Percentiles rank a stretch among this genome's conserved stretches.
phyloP scores from a whole-genome alignment of 805 yeast species.

The Huiozyma naganishii region DNA sequence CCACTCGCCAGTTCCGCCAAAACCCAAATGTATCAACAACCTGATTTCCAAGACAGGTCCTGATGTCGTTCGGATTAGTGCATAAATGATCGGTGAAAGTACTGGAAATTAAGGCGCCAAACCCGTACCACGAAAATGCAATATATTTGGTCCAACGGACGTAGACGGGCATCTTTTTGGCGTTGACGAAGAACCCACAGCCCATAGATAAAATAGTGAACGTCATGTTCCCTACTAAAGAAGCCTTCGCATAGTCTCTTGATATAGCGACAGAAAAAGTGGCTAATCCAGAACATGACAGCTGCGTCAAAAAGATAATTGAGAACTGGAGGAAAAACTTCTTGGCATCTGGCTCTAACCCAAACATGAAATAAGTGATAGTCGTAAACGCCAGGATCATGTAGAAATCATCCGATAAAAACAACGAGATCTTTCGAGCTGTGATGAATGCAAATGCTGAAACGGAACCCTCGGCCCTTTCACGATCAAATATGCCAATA shows the following conservation, averaged over 20 bases:
- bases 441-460: constrained; percentile 56
- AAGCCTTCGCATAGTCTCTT: constrained; percentile 50
- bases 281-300: constrained; percentile 28
- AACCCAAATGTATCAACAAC: constrained; percentile 51
- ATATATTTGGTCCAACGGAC: constrained; percentile 77
- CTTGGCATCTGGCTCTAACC: constrained; percentile 40
- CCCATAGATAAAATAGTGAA: constrained; percentile 69
- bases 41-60: constrained; percentile 33
- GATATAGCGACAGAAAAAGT: constrained; percentile 39
- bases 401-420: constrained; percentile 59
- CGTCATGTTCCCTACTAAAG: constrained; percentile 49
- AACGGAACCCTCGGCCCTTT: constrained; percentile 58
- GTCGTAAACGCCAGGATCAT: constrained; percentile 48
- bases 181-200: constrained; percentile 71
- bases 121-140: constrained; percentile 69
- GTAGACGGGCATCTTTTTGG: constrained; percentile 67
- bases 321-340: constrained; percentile 57
- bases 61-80: constrained; percentile 33
- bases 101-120: constrained; percentile 56
- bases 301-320: constrained; percentile 43
- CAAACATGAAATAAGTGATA: constrained; percentile 70
- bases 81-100: constrained; percentile 54
- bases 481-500: constrained; percentile 50
- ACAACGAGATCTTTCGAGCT: constrained; percentile 54
- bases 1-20: constrained; percentile 49